phyloP scores from a whole-genome alignment of 306 rosid species.

The Chamaecrista fasciculata region DNA sequence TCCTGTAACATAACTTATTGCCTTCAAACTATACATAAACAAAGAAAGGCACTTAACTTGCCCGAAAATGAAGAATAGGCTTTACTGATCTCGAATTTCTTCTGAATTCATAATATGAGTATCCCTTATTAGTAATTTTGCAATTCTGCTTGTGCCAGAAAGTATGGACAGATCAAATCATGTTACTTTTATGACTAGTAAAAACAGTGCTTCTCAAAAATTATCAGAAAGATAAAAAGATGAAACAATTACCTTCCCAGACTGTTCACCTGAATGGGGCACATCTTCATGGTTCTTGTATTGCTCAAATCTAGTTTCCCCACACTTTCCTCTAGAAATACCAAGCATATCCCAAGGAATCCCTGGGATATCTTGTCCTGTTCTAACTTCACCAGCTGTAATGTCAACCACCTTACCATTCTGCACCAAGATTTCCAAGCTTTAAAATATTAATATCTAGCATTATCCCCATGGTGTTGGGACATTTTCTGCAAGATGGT shows the following conservation, averaged over 20 bases:
- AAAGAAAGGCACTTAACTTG: too few relatives aligned
- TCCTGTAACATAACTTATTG: too few relatives aligned
- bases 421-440: constrained; percentile 39
- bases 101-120: too few relatives aligned
- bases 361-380: constrained; percentile 47
- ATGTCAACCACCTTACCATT: constrained; percentile 45
- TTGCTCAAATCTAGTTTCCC: constrained; percentile 76
- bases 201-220: too few relatives aligned
- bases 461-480: constrained; percentile 46
- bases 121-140: too few relatives aligned
- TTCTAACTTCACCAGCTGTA: constrained; percentile 43
- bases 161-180: too few relatives aligned
- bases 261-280: constrained; percentile 71
- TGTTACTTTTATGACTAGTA: too few relatives aligned
- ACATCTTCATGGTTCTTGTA: too few relatives aligned
- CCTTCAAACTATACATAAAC: too few relatives aligned
- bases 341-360: constrained; percentile 44
- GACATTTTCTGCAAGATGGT: constrained; percentile 39
- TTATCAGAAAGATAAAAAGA: not conserved
- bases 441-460: constrained; percentile 51
- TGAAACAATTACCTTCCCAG: constrained; percentile 54
- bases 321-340: constrained; percentile 44
- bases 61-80: too few relatives aligned
- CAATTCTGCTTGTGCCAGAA: too few relatives aligned
- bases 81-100: too few relatives aligned